Conservation (phyloP, 257 asterid species). For the Ligustrum vulgare region DNA sequence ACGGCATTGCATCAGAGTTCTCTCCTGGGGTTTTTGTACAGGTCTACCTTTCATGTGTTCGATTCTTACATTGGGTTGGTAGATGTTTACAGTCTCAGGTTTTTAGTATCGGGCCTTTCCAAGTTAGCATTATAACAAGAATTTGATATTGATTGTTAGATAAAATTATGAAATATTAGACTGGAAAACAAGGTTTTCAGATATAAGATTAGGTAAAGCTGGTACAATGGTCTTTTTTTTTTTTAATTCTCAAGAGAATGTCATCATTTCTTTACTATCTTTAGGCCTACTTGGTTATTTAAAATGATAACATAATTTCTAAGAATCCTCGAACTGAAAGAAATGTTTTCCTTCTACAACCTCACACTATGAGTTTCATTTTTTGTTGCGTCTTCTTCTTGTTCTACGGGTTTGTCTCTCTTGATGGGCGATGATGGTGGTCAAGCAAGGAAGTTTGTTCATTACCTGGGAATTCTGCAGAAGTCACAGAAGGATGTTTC, state of each 20-base stretch:
- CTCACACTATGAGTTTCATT: background rate
- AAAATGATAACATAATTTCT: slow-evolving; percentile 4
- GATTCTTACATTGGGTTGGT: background rate
- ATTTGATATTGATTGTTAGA: slow-evolving; percentile 4
- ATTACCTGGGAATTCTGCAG: slow-evolving; percentile 7
- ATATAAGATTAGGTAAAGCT: slow-evolving; percentile 3
- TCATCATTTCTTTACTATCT: slow-evolving; percentile 4
- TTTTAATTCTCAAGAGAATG: background rate
- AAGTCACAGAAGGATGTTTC: background rate
- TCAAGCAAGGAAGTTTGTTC: slow-evolving; percentile 17
- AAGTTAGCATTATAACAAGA: slow-evolving; percentile 5
- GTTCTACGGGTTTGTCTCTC: slow-evolving; percentile 17
- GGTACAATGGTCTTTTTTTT: background rate
- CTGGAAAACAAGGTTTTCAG: background rate
- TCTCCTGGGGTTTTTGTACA: slow-evolving; percentile 95
- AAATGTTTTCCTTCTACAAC: background rate
- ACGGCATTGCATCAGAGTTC: slow-evolving; percentile 71
- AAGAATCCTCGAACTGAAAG: background rate
- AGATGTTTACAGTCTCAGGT: background rate
- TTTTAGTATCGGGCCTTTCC: slow-evolving; percentile 6
- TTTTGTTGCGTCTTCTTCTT: slow-evolving; percentile 5
- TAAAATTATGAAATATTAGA: background rate
- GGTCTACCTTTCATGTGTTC: slow-evolving; percentile 39
- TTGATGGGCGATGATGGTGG: slow-evolving; percentile 6
- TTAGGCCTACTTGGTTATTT: background rate